A percentile compares a stretch with the other conserved stretches of the same genome.
These are phyloP conservation scores for Fragilaria crotonensis DNA, from an alignment of 108 stramenopile genomes.

Conservation along the genomic window DNA sequence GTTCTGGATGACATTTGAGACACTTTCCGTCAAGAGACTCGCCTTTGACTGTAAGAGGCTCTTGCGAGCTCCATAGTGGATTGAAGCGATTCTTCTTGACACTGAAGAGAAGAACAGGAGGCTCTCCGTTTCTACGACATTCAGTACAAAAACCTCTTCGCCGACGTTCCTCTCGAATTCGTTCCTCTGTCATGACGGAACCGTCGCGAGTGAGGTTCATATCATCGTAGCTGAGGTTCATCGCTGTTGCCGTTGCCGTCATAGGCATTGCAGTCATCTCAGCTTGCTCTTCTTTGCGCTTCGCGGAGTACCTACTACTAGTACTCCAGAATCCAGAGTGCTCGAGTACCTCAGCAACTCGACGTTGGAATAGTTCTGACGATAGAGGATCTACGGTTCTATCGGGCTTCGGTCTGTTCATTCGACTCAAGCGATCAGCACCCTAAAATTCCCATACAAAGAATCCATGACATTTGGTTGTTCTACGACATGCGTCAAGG, in stretches of 20 bases:
- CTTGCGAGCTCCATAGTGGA: slow-evolving; percentile 20
- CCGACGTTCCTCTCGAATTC: slow-evolving; percentile 13
- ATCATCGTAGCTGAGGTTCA: slow-evolving; percentile 22
- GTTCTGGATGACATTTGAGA: slow-evolving; percentile 15
- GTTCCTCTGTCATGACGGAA: slow-evolving; percentile 9
- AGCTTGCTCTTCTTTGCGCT: too few species aligned
- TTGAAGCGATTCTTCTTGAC: slow-evolving; percentile 21
- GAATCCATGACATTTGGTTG: too few species aligned
- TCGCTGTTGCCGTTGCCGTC: background rate
- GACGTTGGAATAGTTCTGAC: too few species aligned
- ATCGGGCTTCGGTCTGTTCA: too few species aligned
- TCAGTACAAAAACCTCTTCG: slow-evolving; percentile 20
- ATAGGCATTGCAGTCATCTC: too few species aligned
- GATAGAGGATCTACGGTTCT: too few species aligned
- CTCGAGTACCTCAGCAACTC: too few species aligned
- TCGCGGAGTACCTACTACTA: too few species aligned
- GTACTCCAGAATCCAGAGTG: too few species aligned
- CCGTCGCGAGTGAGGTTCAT: slow-evolving; percentile 10
- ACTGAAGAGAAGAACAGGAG: slow-evolving; percentile 16
- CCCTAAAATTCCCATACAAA: too few species aligned
- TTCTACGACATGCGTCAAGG: too few species aligned
- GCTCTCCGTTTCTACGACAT: slow-evolving; percentile 19
- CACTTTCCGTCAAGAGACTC: slow-evolving; percentile 24
- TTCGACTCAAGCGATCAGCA: too few species aligned
- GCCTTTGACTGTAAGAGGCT: slow-evolving; percentile 12